Base-by-base conservation (phyloP, 2,329 filamentous ascomycete genomes). In the Diaporthe citrichinensis region DNA sequence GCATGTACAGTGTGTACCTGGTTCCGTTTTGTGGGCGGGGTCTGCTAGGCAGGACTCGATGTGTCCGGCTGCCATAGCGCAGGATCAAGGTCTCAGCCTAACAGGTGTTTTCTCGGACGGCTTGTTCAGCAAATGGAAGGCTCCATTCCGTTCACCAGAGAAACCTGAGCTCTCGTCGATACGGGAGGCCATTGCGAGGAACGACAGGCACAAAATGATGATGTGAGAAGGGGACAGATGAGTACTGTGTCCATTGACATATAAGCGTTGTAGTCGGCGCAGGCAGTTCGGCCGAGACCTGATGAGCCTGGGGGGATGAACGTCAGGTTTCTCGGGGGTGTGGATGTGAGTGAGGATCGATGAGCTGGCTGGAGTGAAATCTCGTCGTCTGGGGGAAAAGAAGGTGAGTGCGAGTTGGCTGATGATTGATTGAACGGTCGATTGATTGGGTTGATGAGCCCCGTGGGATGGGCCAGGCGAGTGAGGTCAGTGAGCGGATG, bases 41-140 rank as follows among this genome's bases (percentile, higher is more conserved):
- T 69, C 65, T 69, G 65, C 65, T 69, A 69, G 65, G 65, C 65
- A 34, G 65, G 34, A 69, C 65, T 23, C 46, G 23, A n/a, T 41
- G n/a, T n/a, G 34, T 2, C 65, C 23, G n/a, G 34, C 34, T 14
- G 65, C 15, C 23, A 31, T 15, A 4, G 65, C 65, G 36, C n/a
- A 41, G n/a, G 23, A 31, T 36, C 49, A 41, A 55, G 65, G 65
- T 69, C 65, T 14, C n/a, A 20, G 49, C 34, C 65, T 69, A 69
- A 69, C 65, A 69, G 34, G 34, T n/a, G 20, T n/a, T 28, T 17
- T 39, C 31, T 31, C 23, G 41, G n/a, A 31, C 65, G 14, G 34
- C 44, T 39, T 36, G 49, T 31, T 28, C 65, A 53, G 46, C 65
- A 39, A 34, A 39, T 31, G 49, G n/a, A 55, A 69, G 46, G 49